Evolutionary conservation across 441 rosid species (phyloP), one percentile per base, ranked within the genome.

Genomic region (Erysimum pusillum): DNA sequence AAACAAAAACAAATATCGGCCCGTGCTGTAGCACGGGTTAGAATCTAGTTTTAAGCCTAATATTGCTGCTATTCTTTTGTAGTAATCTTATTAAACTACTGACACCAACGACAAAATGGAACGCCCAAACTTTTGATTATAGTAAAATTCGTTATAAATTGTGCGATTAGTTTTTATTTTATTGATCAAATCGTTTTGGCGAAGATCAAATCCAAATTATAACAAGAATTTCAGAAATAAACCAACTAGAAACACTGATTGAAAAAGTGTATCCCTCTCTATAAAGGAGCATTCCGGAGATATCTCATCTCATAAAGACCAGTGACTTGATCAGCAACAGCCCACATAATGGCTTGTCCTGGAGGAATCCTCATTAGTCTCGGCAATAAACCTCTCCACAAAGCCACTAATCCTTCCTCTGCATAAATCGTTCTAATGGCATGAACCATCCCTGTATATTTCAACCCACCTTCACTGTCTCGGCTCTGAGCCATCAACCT

Each of bases 341-440:
- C 92, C 97, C 93, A 90, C 97, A 93, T 87, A 7, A 93, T 91
- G 32, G 96, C 96, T 78, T 91, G 92, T 70, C 95, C 91, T 1
- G 95, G 97, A 0, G 93, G 91, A 56, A 95, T 95, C 83, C 98
- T 86, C 98, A 95, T 92, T 45, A 95, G 89, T 65, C 99, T 87
- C n/a, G 99, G 99, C 75, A 95, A 78, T 46, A 95, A 83, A 62
- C 99, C 98, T 79, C 89, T 92, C 98, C 99, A 93, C 84, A 95
- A 79, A 22, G 96, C 92, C 9, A 39, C 78, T 59, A 91, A 53
- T 38, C 99, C 98, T 85, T 95, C 98, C 85, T 93, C 92, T 1
- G 89, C 85, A 75, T 91, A 86, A 52, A 92, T 92, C 20, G 91
- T 91, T 73, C 88, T 81, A 67, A 95, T 89, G 5, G 97, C 98